Base-by-base conservation (phyloP, 2,329 filamentous ascomycete species). In the Aspergillus glaucus region DNA sequence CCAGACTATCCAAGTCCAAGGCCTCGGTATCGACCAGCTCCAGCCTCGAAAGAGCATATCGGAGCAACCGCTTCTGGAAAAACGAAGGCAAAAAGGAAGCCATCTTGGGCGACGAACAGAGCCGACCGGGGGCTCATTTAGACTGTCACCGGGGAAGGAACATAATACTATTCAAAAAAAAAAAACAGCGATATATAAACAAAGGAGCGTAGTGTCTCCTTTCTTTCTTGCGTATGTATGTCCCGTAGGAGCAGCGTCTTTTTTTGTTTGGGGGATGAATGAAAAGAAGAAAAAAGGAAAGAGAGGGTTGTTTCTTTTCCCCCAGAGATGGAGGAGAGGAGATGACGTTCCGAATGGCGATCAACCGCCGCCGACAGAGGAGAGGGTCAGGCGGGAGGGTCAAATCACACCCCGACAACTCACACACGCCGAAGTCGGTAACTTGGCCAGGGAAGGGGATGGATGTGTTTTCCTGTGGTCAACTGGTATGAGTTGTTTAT, bases 21-120 rank as follows among this genome's bases (percentile, higher is more conserved):
- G 87, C 85, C 63, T 94, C 86, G 49, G 88, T 87, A 62, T 97
- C 93, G 51, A 98, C 81, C 48, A 96, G 78, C 59, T 95, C 90
- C 50, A 95, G 78, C 50, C 85, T 84, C 21, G 86, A 86, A 39
- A 98, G 76, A 44, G 85, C 88, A 74, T 93, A 95, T 58, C 88
- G 85, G 56, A 97, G 79, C 61, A 97, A 79, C 68, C 86, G 84
- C 79, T 93, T 95, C 73, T 91, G 88, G 76, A 95, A 75, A 58
- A 77, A 88, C 58, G 82, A 87, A 55, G 89, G 84, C 62, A 93
- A 80, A 65, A 88, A 83, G 65, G 79, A 84, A 47, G 85, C 82
- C 87, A 91, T 90, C 68, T 58, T 64, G 56, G 55, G 52, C 50
- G 41, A 17, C 50, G 39, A 49, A 36, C 46, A 52, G 61, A 66